These are phyloP conservation scores for Euphorbia tirucalli DNA, from an alignment of 345 rosid genomes.

Conservation along the genomic window DNA sequence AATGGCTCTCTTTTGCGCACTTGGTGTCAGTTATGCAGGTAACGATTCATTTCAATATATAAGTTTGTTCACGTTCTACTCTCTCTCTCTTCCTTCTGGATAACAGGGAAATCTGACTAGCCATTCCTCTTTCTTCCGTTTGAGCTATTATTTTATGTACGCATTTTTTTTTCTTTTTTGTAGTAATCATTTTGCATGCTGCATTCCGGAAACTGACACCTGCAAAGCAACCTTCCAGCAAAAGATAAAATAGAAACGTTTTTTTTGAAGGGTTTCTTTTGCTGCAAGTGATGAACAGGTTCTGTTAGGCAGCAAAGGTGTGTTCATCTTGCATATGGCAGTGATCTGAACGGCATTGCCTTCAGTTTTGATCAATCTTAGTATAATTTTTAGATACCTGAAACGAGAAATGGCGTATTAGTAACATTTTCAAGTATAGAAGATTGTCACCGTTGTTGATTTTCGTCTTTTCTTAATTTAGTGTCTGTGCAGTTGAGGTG, in stretches of 20 bases:
- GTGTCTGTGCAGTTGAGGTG: too few species aligned
- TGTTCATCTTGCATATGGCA: neutral
- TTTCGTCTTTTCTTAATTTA: too few species aligned
- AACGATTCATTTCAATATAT: conserved; percentile 1
- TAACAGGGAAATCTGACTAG: neutral
- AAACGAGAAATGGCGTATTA: neutral
- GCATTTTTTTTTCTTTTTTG: neutral
- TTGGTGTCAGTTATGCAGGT: conserved; percentile 77
- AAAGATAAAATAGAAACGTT: conserved; percentile 9
- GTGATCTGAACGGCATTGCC: neutral
- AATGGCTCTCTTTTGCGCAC: conserved; percentile 73
- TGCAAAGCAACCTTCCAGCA: conserved; percentile 44
- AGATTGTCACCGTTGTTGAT: too few species aligned
- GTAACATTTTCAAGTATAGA: neutral
- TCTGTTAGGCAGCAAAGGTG: neutral
- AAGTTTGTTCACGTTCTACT: too few species aligned
- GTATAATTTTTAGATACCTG: neutral
- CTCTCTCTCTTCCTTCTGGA: too few species aligned
- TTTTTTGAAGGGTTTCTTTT: neutral
- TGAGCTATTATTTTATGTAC: too few species aligned
- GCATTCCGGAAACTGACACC: conserved; percentile 75
- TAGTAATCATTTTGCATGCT: conserved; percentile 78
- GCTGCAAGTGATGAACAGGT: neutral
- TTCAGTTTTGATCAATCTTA: too few species aligned
- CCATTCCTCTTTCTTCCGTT: neutral